phyloP scores from a whole-genome alignment of 2,329 filamentous ascomycete genomes.

The Trichoderma polysporum region DNA sequence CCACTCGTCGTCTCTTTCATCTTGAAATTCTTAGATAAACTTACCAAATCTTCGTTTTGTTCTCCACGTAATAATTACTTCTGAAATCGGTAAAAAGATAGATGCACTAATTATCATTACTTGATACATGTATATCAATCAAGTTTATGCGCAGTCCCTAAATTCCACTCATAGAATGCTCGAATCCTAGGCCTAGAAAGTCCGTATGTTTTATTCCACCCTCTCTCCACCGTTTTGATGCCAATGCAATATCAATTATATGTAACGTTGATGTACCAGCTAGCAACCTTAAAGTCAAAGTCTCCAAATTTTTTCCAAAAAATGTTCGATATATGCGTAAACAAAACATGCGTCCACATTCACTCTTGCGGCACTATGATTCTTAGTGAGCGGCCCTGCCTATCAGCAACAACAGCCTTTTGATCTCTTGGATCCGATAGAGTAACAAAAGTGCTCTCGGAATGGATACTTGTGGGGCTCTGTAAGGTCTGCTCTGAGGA shows the following conservation, averaged over 20 bases:
- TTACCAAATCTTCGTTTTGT: background rate
- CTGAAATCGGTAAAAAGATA: no score
- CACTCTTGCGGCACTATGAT: constrained; percentile 2
- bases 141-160: background rate
- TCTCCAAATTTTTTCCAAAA: background rate
- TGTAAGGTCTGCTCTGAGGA: background rate
- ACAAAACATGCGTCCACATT: background rate
- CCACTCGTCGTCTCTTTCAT: background rate
- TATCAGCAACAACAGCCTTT: background rate
- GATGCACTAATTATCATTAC: background rate
- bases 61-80: background rate
- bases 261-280: background rate
- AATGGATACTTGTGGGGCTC: background rate
- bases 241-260: background rate
- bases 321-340: background rate
- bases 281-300: background rate
- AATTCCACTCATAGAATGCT: background rate
- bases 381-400: background rate
- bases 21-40: background rate
- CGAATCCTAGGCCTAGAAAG: background rate
- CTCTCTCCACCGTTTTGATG: background rate
- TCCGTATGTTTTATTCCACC: background rate
- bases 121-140: background rate
- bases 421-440: constrained; percentile 2
- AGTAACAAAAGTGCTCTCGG: background rate